Percentiles rank a stretch among this genome's conserved stretches.
phyloP scores from a whole-genome alignment of 345 rosid species.

The Lepidium sativum region DNA sequence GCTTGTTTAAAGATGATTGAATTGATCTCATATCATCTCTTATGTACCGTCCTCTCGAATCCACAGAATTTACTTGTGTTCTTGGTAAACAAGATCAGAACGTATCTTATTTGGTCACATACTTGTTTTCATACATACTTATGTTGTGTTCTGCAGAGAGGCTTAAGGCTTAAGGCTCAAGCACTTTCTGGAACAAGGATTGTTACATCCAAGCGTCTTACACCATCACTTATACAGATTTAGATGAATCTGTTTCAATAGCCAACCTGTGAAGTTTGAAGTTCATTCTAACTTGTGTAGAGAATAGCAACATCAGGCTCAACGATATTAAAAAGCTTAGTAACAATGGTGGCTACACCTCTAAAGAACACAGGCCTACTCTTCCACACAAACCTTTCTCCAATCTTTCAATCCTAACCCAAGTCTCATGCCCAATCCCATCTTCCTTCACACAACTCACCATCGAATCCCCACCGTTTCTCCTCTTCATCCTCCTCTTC shows the following conservation, averaged over 20 bases:
- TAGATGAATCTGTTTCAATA: neutral
- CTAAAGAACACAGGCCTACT: conserved; percentile 82
- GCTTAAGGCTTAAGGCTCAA: no score
- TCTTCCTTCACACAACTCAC: conserved; percentile 60
- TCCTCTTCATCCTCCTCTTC: neutral
- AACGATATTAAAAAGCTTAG: conserved; percentile 80
- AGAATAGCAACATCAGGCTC: conserved; percentile 76
- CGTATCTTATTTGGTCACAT: no score
- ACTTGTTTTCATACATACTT: no score
- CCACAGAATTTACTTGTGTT: no score
- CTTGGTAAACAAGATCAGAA: no score
- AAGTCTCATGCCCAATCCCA: conserved; percentile 73
- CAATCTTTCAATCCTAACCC: conserved; percentile 81
- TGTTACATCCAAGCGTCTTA: no score
- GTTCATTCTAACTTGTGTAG: conserved; percentile 1
- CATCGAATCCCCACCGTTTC: conserved; percentile 2
- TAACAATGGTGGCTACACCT: conserved; percentile 78
- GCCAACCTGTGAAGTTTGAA: neutral
- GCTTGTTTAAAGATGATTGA: no score
- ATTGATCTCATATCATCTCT: no score
- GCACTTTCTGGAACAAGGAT: no score
- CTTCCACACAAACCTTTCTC: conserved; percentile 82
- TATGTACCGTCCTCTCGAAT: no score
- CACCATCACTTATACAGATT: no score
- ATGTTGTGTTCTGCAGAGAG: no score